Evolutionary conservation across 805 yeast species (phyloP), one percentile per base, ranked within the genome.

Genomic region (Clavispora carvajalis): DNA sequence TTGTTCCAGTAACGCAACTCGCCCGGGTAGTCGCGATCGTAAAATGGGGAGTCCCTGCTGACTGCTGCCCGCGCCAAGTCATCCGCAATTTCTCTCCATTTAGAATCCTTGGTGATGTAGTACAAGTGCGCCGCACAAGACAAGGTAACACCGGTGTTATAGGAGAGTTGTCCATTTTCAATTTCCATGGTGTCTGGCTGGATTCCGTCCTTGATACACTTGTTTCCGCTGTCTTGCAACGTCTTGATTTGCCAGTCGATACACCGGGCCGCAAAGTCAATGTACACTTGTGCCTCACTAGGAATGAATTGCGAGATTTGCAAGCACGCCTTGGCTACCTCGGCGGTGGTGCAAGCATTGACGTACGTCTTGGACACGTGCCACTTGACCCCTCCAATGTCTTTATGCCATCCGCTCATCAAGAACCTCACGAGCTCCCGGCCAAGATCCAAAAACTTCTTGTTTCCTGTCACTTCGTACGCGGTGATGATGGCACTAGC

Each of bases 331-430:
- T 78, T 67, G 4, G 87, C 88, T 18, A 73, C 73, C 52, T 82
- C 85, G 8, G 83, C 80, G 2, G 84, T 79, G 25, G 85, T 79
- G 49, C 85, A 80, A 10, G 88, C 70, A 52, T 79, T 76, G 52
- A 80, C 66, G 46, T 81, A 82, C 22, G 70, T 59, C 59, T 79
- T 78, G 34, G 67, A 64, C 10, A 79, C 63, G 53, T 82, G 87
- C 89, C 90, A 82, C 45, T 71, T 60, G 47, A 81, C 72, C 10
- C 88, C 90, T 24, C 87, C 85, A 38, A 70, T 67, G 16, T 69
- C 62, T 50, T 61, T 56, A 43, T 76, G 72, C 75, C 80, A 73
- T 16, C 88, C 88, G 9, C 81, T 79, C 77, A 80, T 76, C 46
- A 82, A 58, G 49, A 81, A 81, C 31, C 77, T 58, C 41, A 74